Evolutionary conservation across 345 rosid genomes (phyloP), one percentile per base, ranked within the genome.

Genomic region (Eucalyptus globulus): DNA sequence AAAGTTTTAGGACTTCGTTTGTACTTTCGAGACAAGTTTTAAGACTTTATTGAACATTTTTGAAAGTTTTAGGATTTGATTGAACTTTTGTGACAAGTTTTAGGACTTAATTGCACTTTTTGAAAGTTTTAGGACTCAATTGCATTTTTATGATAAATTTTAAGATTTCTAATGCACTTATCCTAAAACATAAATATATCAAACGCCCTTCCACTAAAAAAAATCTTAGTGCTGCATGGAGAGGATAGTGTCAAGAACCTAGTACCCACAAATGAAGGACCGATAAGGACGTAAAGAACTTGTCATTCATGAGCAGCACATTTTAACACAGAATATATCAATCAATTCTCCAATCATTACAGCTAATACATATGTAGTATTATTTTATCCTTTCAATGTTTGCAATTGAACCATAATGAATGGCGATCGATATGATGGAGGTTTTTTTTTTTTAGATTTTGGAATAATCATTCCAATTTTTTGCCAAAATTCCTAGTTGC

Each of bases 41-140:
- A 49, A 0, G 6, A 49, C 0, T 49, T 49, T 2, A 49, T 49
- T 49, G 1, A 49, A 49, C 0, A 43, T 43, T 43, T 43, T 43
- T 43, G 43, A 43, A 49, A 49, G 51, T 49, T 49, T 14, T 49
- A 49, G 0, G 6, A 49, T 0, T 49, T 49, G 3, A 49, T 49
- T 49, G 1, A 49, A 49, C 0, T 49, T 49, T 49, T 1, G 50
- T 49, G 14, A 49, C 3, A 49, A 49, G 1, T 49, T 49, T 49
- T 49, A 49, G 6, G 6, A 49, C 16, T 49, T 49, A 14, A 49
- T 5, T 49, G 0, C 16, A 49, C 14, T 49, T 14, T 49, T 0
- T 49, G 3, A 49, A 49, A 49, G 0, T 49, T 49, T 49, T 49
- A 49, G 2, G 3, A 49, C 51, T 49, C 2, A 14, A 49, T 49